A percentile compares a stretch with the other conserved stretches of the same genome.
These are phyloP conservation scores for Mycena pura DNA, from an alignment of 768 basidiomycete species.

Conservation along the genomic window DNA sequence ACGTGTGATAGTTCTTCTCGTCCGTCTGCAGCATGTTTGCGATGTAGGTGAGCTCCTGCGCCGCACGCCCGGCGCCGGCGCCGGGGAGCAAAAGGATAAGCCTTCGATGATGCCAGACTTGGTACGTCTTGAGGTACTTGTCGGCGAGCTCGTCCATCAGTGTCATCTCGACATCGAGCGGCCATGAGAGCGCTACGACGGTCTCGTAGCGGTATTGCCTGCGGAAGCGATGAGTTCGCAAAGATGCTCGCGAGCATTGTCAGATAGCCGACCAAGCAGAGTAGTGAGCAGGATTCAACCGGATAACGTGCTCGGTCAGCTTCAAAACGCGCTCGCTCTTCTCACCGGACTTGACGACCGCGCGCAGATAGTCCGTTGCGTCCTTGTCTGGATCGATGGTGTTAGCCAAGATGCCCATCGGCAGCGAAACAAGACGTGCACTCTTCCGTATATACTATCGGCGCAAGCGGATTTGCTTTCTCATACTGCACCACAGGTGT, in stretches of 20 bases:
- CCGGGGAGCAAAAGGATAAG: conserved; percentile 79
- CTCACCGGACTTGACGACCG: conserved; percentile 78
- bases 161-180: conserved; percentile 78
- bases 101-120: conserved; percentile 95
- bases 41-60: conserved; percentile 82
- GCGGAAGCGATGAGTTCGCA: conserved; percentile 8
- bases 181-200: conserved; percentile 66
- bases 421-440: conserved; percentile 60
- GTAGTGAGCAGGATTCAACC: conserved; percentile 95
- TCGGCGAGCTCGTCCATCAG: conserved; percentile 90
- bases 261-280: conserved; percentile 77
- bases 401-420: neutral
- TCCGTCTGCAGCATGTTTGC: conserved; percentile 74
- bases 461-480: conserved; percentile 77
- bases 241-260: neutral
- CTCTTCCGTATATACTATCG: conserved; percentile 89
- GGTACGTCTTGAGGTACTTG: conserved; percentile 90
- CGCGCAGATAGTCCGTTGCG: conserved; percentile 92
- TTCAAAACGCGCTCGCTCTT: conserved; percentile 81
- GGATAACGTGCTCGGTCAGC: conserved; percentile 88
- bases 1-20: conserved; percentile 98
- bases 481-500: conserved; percentile 84
- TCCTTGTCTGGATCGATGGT: conserved; percentile 72
- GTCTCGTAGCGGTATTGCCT: conserved; percentile 98
- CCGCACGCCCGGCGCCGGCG: conserved; percentile 56